Evolutionary conservation across 306 rosid species (phyloP).

Genomic region (Vigna trinervia): DNA sequence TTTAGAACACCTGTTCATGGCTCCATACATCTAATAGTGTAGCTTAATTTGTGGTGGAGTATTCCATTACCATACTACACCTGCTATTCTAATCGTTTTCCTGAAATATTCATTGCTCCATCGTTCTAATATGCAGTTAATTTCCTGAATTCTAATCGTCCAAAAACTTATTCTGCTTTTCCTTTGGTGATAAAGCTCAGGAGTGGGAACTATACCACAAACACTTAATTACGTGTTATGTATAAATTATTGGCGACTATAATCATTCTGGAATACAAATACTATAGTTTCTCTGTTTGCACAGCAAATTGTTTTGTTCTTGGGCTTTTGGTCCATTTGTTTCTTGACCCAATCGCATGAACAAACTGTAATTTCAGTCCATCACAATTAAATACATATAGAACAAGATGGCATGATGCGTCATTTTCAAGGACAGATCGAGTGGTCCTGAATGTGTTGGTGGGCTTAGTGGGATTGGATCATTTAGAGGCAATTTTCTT

Average conservation of each 20-base stretch:
- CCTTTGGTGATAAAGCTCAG: not conserved
- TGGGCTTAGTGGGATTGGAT: conserved; percentile 4
- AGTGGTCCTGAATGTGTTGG: not conserved
- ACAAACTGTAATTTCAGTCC: not conserved
- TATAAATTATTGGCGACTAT: too few species aligned
- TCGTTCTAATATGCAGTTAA: not conserved
- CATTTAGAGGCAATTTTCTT: not conserved
- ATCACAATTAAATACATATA: not conserved
- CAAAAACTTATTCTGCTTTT: not conserved
- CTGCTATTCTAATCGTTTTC: too few species aligned
- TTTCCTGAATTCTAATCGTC: not conserved
- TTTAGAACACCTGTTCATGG: not conserved
- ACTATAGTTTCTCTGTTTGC: too few species aligned
- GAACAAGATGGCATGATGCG: not conserved
- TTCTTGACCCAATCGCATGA: not conserved
- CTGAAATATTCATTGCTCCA: too few species aligned
- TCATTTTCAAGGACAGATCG: not conserved
- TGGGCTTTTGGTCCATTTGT: not conserved
- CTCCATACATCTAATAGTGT: too few species aligned
- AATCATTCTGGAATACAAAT: too few species aligned
- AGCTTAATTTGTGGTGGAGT: not conserved
- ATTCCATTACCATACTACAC: not conserved
- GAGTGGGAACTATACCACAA: not conserved
- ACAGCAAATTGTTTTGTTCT: not conserved
- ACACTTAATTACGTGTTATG: too few species aligned